phyloP scores from a whole-genome alignment of 2,329 filamentous ascomycete genomes.

The Lecanosticta acicola region DNA sequence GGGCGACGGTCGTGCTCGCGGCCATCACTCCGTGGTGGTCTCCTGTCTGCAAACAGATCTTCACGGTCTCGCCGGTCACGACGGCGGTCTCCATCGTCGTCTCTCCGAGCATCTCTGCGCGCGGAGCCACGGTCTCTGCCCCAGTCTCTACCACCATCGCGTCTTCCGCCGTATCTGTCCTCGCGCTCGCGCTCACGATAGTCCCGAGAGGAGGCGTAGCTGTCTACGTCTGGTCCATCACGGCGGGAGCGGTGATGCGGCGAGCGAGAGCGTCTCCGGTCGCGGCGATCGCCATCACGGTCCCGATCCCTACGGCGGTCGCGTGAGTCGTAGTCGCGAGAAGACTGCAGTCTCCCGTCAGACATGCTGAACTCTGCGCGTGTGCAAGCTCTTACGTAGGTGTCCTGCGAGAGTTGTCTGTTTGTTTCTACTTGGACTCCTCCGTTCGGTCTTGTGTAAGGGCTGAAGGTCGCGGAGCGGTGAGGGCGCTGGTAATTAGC shows the following conservation, averaged over 20 bases:
- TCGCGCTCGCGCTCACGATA: conserved; percentile 91
- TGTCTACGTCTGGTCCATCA: conserved; percentile 60
- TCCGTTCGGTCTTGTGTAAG: too few species aligned
- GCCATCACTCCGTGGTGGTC: conserved; percentile 29
- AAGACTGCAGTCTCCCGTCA: conserved; percentile 38
- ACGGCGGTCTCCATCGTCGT: conserved; percentile 50
- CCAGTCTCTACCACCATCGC: conserved; percentile 52
- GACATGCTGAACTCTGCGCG: conserved; percentile 28
- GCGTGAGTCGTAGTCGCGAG: conserved; percentile 34
- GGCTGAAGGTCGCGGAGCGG: too few species aligned
- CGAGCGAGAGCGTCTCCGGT: conserved; percentile 71
- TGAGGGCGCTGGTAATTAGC: too few species aligned
- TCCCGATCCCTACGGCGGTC: conserved; percentile 42
- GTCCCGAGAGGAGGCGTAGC: conserved; percentile 87
- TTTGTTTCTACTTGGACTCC: too few species aligned
- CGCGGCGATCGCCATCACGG: conserved; percentile 50
- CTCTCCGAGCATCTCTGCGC: conserved; percentile 55
- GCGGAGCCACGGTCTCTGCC: conserved; percentile 66
- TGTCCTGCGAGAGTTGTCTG: conserved; percentile 2
- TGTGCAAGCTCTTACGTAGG: conserved; percentile 28
- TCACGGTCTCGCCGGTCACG: conserved; percentile 42
- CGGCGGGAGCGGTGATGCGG: conserved; percentile 56
- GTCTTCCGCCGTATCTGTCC: conserved; percentile 61
- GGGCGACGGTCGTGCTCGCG: conserved; percentile 29
- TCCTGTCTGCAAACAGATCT: conserved; percentile 27